A percentile compares a stretch with the other conserved stretches of the same genome.
phyloP scores from a whole-genome alignment of 345 rosid species.

The Aquilaria yunnanensis region DNA sequence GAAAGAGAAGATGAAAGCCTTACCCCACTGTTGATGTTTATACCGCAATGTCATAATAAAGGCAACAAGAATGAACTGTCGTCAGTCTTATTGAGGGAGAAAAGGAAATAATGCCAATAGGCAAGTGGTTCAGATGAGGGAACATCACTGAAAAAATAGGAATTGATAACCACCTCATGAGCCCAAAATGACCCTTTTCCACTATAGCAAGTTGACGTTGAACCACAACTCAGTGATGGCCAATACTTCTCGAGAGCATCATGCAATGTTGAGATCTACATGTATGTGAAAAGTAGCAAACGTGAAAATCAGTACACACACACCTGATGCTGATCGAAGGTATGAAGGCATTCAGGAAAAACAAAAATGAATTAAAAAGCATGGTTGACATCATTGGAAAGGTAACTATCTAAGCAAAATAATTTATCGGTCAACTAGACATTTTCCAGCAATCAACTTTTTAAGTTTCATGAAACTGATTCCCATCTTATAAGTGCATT shows the following conservation, averaged over 20 bases:
- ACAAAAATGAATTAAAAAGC: background rate
- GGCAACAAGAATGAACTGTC: conserved; percentile 22
- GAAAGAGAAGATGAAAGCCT: conserved; percentile 17
- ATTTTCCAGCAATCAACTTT: no score
- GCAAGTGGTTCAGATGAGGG: background rate
- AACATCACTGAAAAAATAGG: conserved; percentile 2
- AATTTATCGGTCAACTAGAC: no score
- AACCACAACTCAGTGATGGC: conserved; percentile 69
- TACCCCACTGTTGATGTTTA: conserved; percentile 80
- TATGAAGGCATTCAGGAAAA: background rate
- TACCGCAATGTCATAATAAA: conserved; percentile 30
- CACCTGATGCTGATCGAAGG: background rate
- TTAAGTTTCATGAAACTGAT: no score
- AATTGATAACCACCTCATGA: conserved; percentile 53
- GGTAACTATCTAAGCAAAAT: no score
- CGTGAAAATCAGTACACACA: background rate
- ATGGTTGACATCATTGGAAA: background rate
- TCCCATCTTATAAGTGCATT: no score
- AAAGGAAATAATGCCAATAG: background rate
- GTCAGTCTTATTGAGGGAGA: conserved; percentile 27
- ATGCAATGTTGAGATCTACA: conserved; percentile 55
- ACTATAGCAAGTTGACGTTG: conserved; percentile 56
- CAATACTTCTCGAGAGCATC: conserved; percentile 61
- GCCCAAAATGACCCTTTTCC: conserved; percentile 73
- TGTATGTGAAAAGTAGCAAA: background rate